A percentile compares a stretch with the other conserved stretches of the same genome.
These are phyloP conservation scores for Pleomassaria siparia DNA, from an alignment of 2,329 filamentous ascomycete species.

Conservation along the genomic window DNA sequence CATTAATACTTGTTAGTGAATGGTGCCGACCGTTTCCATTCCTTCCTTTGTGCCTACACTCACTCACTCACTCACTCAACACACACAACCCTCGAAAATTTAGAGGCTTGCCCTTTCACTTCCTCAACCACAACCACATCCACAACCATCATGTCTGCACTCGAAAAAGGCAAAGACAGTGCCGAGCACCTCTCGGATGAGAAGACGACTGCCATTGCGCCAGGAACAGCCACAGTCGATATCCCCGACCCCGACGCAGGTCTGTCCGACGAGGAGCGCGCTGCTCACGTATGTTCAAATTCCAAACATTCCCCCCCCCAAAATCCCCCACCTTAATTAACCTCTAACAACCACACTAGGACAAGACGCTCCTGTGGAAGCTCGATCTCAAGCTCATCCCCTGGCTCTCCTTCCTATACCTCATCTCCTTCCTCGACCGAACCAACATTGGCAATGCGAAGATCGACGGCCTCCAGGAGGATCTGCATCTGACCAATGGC, in stretches of 20 bases:
- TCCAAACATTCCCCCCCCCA: background rate
- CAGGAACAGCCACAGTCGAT: constrained; percentile 19
- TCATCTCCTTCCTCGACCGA: constrained; percentile 69
- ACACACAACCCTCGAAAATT: background rate
- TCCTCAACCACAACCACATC: background rate
- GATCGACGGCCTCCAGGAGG: constrained; percentile 58
- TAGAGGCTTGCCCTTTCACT: no score
- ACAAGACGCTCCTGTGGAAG: constrained; percentile 63
- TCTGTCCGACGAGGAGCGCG: constrained; percentile 63
- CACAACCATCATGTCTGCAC: constrained; percentile 7
- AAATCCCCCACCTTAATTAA: background rate
- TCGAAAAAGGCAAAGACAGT: constrained; percentile 7
- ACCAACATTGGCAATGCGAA: constrained; percentile 79
- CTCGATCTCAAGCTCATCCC: constrained; percentile 64
- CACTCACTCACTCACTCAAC: background rate
- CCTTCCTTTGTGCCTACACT: no score
- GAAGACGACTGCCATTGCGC: constrained; percentile 15
- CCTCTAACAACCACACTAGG: constrained; percentile 45
- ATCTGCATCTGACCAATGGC: constrained; percentile 62
- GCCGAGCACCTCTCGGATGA: constrained; percentile 14
- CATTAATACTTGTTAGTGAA: no score
- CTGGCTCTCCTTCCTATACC: constrained; percentile 70
- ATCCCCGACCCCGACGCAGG: constrained; percentile 63
- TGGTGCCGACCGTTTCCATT: no score
- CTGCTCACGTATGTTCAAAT: constrained; percentile 56